Evolutionary conservation across 176 grass and related monocot species (phyloP).

Genomic region (Aegilops speltoides): DNA sequence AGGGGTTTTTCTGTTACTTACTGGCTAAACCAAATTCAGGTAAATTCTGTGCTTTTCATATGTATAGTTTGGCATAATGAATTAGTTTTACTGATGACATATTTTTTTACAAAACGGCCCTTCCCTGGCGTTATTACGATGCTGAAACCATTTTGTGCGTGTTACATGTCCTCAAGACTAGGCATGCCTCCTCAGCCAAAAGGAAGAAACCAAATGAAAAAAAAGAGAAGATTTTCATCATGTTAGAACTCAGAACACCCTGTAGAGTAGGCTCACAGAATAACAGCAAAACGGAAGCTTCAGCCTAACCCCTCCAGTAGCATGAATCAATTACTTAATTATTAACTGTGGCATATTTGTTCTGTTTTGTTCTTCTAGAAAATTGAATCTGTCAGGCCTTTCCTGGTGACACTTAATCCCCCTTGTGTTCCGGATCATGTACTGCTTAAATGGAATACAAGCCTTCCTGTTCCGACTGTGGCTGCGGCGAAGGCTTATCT

Average conservation of each 20-base stretch:
- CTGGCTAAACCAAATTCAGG: too few relatives aligned
- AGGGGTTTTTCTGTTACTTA: too few relatives aligned
- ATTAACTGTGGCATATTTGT: background rate
- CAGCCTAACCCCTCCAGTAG: background rate
- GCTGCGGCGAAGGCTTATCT: too few relatives aligned
- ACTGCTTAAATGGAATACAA: background rate
- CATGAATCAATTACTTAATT: background rate
- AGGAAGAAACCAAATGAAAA: background rate
- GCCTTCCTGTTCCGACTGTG: background rate
- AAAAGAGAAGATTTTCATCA: background rate
- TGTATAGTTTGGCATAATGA: too few relatives aligned
- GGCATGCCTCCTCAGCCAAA: background rate
- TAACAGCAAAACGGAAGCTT: background rate
- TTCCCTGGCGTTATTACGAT: background rate
- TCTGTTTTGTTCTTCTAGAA: background rate
- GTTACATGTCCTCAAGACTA: background rate
- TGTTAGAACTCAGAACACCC: background rate
- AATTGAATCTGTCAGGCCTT: background rate
- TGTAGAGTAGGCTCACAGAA: background rate
- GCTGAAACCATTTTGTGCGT: background rate
- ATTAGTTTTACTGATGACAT: too few relatives aligned
- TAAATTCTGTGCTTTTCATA: too few relatives aligned
- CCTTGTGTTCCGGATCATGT: background rate
- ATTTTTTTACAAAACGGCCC: background rate
- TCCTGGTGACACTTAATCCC: background rate